A percentile compares a stretch with the other conserved stretches of the same genome.
Evolutionary conservation across 768 basidiomycete species (phyloP).

Genomic region (Psilocybe cubensis): DNA sequence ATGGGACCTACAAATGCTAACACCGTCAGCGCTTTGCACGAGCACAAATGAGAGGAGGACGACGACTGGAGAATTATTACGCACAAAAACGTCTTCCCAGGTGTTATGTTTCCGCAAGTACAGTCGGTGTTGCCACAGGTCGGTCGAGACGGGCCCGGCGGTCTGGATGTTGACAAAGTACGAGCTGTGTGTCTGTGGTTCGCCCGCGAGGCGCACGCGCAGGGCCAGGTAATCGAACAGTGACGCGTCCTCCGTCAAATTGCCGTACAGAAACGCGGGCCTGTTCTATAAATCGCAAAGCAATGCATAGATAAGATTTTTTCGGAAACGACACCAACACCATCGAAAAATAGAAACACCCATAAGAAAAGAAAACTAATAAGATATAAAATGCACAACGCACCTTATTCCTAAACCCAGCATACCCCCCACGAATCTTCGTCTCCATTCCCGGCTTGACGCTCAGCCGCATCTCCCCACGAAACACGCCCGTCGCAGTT

Average conservation of each 20-base stretch:
- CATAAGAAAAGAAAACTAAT: too few relatives aligned
- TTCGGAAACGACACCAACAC: too few relatives aligned
- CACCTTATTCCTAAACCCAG: constrained; percentile 88
- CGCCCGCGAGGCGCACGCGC: constrained; percentile 77
- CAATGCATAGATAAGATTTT: neutral
- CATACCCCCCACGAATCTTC: constrained; percentile 83
- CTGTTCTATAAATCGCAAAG: constrained; percentile 48
- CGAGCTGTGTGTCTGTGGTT: constrained; percentile 75
- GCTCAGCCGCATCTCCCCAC: constrained; percentile 75
- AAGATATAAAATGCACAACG: too few relatives aligned
- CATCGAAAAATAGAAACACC: too few relatives aligned
- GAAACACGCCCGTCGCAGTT: constrained; percentile 67
- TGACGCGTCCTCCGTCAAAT: constrained; percentile 83
- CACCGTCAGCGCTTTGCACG: neutral
- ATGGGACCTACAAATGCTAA: constrained; percentile 65
- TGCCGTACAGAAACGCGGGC: constrained; percentile 81
- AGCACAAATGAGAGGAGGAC: neutral
- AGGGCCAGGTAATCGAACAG: constrained; percentile 81
- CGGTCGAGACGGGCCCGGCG: constrained; percentile 75
- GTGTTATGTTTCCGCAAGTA: constrained; percentile 67
- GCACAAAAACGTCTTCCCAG: constrained; percentile 85
- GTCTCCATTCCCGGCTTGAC: constrained; percentile 71
- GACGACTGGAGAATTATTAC: constrained; percentile 22
- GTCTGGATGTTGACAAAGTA: constrained; percentile 96
- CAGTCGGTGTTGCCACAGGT: constrained; percentile 96